Evolutionary conservation across 148 eudicot genomes (phyloP).

Genomic region (Arctostaphylos glauca): DNA sequence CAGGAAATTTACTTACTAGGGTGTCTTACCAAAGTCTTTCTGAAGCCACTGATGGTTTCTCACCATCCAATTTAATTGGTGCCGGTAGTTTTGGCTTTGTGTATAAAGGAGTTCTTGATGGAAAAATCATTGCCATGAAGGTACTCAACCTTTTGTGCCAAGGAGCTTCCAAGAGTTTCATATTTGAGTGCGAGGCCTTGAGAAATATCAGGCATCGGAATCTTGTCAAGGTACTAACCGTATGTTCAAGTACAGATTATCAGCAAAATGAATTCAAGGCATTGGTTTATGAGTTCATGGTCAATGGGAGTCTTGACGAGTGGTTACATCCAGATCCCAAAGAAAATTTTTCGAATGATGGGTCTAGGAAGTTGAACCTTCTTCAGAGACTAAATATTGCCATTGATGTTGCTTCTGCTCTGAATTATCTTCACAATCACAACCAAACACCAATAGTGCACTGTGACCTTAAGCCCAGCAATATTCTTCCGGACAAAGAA

Average conservation of each 20-base stretch:
- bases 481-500: conserved; percentile 12
- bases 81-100: conserved; percentile 23
- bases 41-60: conserved; percentile 21
- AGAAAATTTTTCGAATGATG: no score
- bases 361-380: not conserved
- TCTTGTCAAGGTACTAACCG: conserved; percentile 17
- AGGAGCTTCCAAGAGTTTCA: conserved; percentile 25
- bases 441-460: conserved; percentile 11
- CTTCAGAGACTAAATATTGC: conserved; percentile 16
- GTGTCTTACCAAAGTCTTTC: conserved; percentile 19
- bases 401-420: conserved; percentile 15
- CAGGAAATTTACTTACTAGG: not conserved
- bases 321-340: conserved; percentile 10
- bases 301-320: conserved; percentile 13
- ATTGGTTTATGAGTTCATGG: conserved; percentile 19
- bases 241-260: conserved; percentile 14
- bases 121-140: conserved; percentile 17
- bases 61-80: conserved; percentile 16
- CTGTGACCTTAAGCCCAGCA: conserved; percentile 17
- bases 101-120: conserved; percentile 16
- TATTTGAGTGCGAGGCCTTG: conserved; percentile 19
- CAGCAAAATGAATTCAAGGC: conserved; percentile 18
- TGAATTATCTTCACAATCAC: conserved; percentile 19
- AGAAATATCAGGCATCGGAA: conserved; percentile 24
- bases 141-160: conserved; percentile 11